Percentiles rank a stretch among this genome's conserved stretches.
These are phyloP conservation scores for carrot (Daucus carota) DNA, from an alignment of 129 eudicot species.

Conservation along the genomic window DNA sequence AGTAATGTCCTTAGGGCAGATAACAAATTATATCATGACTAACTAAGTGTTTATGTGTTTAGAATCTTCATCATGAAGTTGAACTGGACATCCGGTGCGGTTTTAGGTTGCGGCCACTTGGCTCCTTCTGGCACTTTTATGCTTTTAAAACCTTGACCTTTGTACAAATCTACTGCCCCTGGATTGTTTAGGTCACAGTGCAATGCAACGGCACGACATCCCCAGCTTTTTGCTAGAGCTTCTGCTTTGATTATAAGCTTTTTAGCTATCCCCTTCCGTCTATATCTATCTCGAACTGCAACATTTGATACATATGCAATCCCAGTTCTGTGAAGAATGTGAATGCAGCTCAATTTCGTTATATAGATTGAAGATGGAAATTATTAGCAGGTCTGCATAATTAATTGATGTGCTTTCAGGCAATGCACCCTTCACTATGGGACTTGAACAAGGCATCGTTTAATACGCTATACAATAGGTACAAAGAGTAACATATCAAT, in stretches of 20 bases:
- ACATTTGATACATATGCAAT: conserved; percentile 90
- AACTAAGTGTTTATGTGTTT: conserved; percentile 10
- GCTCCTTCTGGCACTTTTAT: conserved; percentile 81
- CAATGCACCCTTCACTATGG: neutral
- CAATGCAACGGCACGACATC: conserved; percentile 79
- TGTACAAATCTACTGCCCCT: conserved; percentile 61
- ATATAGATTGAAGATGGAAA: neutral
- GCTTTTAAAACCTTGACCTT: conserved; percentile 58
- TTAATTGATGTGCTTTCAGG: neutral
- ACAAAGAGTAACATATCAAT: neutral
- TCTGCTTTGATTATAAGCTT: conserved; percentile 74
- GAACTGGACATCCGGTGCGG: conserved; percentile 64
- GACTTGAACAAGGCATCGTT: neutral
- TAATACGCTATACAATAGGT: neutral
- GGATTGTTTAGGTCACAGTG: conserved; percentile 82
- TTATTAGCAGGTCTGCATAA: neutral
- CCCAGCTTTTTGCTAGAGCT: conserved; percentile 85
- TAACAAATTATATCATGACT: too few relatives aligned
- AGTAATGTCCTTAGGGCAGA: neutral
- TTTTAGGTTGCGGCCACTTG: conserved; percentile 90
- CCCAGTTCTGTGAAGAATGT: conserved; percentile 45
- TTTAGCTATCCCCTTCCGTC: conserved; percentile 86
- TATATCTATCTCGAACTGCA: conserved; percentile 72
- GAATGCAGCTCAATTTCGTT: neutral
- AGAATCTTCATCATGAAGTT: conserved; percentile 88